phyloP scores from a whole-genome alignment of 164 flowering plant genomes.

The Platanus orientalis region DNA sequence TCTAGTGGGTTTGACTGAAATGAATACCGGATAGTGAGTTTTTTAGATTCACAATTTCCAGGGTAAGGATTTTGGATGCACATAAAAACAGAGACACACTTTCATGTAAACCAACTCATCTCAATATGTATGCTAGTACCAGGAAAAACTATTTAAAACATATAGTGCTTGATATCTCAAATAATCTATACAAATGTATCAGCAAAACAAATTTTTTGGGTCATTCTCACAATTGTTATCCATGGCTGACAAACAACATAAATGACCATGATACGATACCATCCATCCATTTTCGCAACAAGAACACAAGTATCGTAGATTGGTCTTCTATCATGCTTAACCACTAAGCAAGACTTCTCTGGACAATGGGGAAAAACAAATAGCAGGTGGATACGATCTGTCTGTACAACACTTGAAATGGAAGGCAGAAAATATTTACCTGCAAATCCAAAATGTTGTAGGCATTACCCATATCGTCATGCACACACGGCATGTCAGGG shows the following conservation, averaged over 20 bases:
- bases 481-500: constrained; percentile 65
- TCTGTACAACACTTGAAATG: not conserved
- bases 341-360: not conserved
- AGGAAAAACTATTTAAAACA: no score
- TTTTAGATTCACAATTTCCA: no score
- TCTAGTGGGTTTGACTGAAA: no score
- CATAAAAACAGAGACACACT: no score
- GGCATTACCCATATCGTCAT: constrained; percentile 62
- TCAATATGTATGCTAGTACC: no score
- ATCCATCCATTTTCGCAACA: not conserved
- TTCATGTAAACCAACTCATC: no score
- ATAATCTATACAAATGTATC: no score
- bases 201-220: no score
- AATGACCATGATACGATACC: not conserved
- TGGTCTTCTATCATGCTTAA: not conserved
- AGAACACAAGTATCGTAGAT: not conserved
- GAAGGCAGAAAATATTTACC: constrained; percentile 34
- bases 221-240: not conserved
- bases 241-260: not conserved
- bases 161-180: no score
- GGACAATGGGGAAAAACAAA: constrained; percentile 3
- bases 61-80: no score
- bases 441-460: constrained; percentile 75
- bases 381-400: not conserved
- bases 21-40: no score